A percentile compares a stretch with the other conserved stretches of the same genome.
Conservation (phyloP, 139 green algal genomes). For the Picochlorum sp. region DNA sequence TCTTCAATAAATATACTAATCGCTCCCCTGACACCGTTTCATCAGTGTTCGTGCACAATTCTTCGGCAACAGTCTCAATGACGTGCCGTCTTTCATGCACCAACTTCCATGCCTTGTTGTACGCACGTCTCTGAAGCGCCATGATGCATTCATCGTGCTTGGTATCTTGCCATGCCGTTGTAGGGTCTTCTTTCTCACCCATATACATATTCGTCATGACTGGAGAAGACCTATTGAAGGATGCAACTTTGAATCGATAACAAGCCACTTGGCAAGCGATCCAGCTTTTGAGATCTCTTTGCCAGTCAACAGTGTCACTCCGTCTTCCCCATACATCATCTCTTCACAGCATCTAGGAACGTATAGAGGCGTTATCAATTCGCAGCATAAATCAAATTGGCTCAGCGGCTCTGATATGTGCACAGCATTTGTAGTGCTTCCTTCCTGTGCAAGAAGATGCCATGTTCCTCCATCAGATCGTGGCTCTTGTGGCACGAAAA, state of each 20-base stretch:
- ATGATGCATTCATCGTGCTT: conserved; percentile 22
- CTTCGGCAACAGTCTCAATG: conserved; percentile 34
- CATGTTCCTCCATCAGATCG: conserved; percentile 32
- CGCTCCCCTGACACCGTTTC: conserved; percentile 37
- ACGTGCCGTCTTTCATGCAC: conserved; percentile 24
- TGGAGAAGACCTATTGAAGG: conserved; percentile 28
- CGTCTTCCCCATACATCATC: conserved; percentile 40
- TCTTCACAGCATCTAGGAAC: conserved; percentile 38
- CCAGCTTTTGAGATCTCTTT: conserved; percentile 42
- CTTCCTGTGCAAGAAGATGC: conserved; percentile 1
- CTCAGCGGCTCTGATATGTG: conserved; percentile 8
- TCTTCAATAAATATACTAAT: conserved; percentile 38
- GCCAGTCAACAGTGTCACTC: conserved; percentile 41
- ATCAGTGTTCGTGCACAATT: conserved; percentile 23
- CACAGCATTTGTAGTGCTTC: conserved; percentile 16
- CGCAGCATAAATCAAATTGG: conserved; percentile 32
- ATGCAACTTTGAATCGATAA: conserved; percentile 45
- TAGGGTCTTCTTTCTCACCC: conserved; percentile 37
- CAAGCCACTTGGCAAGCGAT: conserved; percentile 51
- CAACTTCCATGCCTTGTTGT: conserved; percentile 18
- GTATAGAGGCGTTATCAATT: conserved; percentile 49
- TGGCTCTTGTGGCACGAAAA: conserved; percentile 40
- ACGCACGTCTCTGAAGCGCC: conserved; percentile 38
- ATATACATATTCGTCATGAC: conserved; percentile 31
- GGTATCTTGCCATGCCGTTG: conserved; percentile 16